These are phyloP conservation scores for Talaromyces ruber DNA, from an alignment of 495 filamentous ascomycete genomes.

Conservation along the genomic window DNA sequence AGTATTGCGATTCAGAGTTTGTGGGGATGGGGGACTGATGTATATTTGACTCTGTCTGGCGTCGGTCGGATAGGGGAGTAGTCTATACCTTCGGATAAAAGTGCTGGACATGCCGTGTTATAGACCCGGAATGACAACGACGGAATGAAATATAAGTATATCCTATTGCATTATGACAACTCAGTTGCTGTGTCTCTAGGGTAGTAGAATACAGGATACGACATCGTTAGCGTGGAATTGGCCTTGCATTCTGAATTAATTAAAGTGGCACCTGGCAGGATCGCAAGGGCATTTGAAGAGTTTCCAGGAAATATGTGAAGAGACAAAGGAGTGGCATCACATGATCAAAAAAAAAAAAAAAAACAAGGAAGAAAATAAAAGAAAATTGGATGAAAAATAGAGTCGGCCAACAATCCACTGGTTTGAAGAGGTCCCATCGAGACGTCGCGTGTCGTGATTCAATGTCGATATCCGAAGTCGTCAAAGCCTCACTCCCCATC, in stretches of 20 bases:
- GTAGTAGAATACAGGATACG: not conserved
- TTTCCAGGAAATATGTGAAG: not conserved
- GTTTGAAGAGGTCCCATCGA: not conserved
- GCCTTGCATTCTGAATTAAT: not conserved
- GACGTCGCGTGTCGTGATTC: not conserved
- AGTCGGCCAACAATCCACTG: not conserved
- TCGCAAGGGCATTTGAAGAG: not conserved
- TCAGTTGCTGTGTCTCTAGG: not conserved
- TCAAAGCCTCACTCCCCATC: too few species aligned
- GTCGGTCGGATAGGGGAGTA: constrained; percentile 55
- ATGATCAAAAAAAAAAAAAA: not conserved
- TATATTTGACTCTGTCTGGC: constrained; percentile 75
- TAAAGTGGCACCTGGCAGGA: not conserved
- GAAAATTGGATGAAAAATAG: not conserved
- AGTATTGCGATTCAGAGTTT: constrained; percentile 91
- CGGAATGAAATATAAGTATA: not conserved
- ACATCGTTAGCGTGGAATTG: not conserved
- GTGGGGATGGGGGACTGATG: constrained; percentile 89
- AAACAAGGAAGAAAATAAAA: not conserved
- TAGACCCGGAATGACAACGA: not conserved
- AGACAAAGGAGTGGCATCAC: not conserved
- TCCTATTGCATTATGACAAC: not conserved
- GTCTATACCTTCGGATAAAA: not conserved
- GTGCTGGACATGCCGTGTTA: not conserved
- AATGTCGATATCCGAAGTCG: too few species aligned